Evolutionary conservation across 192 early-diverging fungal species (phyloP).

Genomic region (Podila horticola): DNA sequence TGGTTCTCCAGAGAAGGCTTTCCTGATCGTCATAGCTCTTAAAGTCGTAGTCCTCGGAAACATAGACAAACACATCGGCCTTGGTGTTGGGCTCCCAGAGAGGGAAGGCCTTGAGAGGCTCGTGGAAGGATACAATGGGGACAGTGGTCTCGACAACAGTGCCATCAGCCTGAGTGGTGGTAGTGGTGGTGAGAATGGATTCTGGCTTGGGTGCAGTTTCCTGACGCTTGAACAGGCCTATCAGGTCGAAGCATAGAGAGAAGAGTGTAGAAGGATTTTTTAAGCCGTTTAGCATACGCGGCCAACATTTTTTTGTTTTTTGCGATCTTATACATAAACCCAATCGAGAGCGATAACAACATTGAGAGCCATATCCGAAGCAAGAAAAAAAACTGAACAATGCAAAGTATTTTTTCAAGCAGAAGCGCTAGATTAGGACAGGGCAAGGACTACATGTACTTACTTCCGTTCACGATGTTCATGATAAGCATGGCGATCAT

Average conservation of each 20-base stretch:
- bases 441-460: background rate
- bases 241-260: background rate
- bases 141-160: conserved; percentile 6
- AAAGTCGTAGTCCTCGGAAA: conserved; percentile 59
- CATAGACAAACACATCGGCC: conserved; percentile 58
- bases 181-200: conserved; percentile 5
- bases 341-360: too few species aligned
- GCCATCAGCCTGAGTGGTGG: conserved; percentile 11
- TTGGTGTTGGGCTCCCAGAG: conserved; percentile 31
- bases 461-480: conserved; percentile 1
- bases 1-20: conserved; percentile 53
- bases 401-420: too few species aligned
- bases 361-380: too few species aligned
- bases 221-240: conserved; percentile 31
- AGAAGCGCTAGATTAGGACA: background rate
- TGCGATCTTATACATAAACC: too few species aligned
- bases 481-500: background rate
- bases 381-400: too few species aligned
- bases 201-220: conserved; percentile 10
- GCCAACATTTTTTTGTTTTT: background rate
- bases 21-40: conserved; percentile 47
- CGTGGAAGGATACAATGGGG: background rate
- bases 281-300: background rate
- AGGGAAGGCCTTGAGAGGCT: conserved; percentile 28
- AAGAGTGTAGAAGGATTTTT: background rate